phyloP scores from a whole-genome alignment of 148 eudicot species.

The Rhododendron williamsianum region DNA sequence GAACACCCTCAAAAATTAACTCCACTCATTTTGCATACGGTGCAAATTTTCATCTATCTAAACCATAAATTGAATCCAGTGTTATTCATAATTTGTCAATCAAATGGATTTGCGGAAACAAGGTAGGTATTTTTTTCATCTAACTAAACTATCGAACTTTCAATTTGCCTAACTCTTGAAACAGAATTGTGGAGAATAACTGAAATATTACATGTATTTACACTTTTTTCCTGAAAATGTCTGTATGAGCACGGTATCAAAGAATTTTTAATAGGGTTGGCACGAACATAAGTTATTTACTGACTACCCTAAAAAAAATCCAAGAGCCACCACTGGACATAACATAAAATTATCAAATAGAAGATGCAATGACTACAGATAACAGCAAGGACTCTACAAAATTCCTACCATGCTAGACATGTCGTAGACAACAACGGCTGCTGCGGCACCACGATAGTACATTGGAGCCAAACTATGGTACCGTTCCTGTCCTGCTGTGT shows the following conservation, averaged over 20 bases:
- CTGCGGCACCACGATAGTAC: constrained; percentile 54
- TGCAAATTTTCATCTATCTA: not conserved
- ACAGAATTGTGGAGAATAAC: not conserved
- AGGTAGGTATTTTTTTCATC: too few species aligned
- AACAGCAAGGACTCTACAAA: not conserved
- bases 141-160: not conserved
- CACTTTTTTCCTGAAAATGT: not conserved
- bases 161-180: not conserved
- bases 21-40: not conserved
- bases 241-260: not conserved
- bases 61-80: not conserved
- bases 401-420: constrained; percentile 40
- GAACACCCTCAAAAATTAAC: not conserved
- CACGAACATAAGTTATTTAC: not conserved
- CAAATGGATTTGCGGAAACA: not conserved
- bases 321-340: not conserved
- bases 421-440: constrained; percentile 45
- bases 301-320: not conserved
- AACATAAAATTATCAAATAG: not conserved
- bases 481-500: constrained; percentile 52
- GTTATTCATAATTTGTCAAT: not conserved
- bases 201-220: not conserved
- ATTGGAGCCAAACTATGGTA: constrained; percentile 57
- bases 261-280: not conserved
- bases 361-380: not conserved